These are phyloP conservation scores for Umbilicus rupestris DNA, from an alignment of 164 flowering plant species.

Conservation along the genomic window DNA sequence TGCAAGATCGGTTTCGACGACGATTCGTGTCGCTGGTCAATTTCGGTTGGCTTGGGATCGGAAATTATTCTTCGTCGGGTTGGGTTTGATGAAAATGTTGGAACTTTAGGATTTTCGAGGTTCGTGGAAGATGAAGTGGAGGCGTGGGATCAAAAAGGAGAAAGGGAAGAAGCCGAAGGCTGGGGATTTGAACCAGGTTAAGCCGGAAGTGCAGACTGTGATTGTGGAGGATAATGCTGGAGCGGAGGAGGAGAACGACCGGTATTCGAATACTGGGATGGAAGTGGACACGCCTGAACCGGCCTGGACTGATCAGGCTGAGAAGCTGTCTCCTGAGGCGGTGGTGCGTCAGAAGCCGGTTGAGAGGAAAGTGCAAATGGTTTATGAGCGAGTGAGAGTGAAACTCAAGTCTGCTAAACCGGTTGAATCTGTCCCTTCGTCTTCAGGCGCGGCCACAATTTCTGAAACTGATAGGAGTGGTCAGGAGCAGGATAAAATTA, in stretches of 20 bases:
- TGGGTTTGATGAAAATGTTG: background rate
- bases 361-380: constrained; percentile 33
- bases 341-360: constrained; percentile 21
- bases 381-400: constrained; percentile 69
- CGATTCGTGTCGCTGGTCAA: too few relatives aligned
- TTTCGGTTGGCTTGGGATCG: too few relatives aligned
- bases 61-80: background rate
- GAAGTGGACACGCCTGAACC: constrained; percentile 44
- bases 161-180: constrained; percentile 30
- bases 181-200: constrained; percentile 9
- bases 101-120: background rate
- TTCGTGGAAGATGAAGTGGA: constrained; percentile 61
- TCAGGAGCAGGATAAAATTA: constrained; percentile 23
- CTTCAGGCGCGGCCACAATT: constrained; percentile 39
- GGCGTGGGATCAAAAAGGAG: constrained; percentile 69
- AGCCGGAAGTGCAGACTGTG: constrained; percentile 4
- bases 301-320: constrained; percentile 27
- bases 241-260: constrained; percentile 29
- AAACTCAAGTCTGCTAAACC: constrained; percentile 61
- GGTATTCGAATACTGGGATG: constrained; percentile 24
- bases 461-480: background rate
- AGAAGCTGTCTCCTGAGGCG: constrained; percentile 20
- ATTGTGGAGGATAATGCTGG: constrained; percentile 28
- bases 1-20: too few relatives aligned
- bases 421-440: constrained; percentile 28